Evolutionary conservation across 2,329 filamentous ascomycete genomes (phyloP), one percentile per base, ranked within the genome.

Genomic region (Helminthosporium solani): DNA sequence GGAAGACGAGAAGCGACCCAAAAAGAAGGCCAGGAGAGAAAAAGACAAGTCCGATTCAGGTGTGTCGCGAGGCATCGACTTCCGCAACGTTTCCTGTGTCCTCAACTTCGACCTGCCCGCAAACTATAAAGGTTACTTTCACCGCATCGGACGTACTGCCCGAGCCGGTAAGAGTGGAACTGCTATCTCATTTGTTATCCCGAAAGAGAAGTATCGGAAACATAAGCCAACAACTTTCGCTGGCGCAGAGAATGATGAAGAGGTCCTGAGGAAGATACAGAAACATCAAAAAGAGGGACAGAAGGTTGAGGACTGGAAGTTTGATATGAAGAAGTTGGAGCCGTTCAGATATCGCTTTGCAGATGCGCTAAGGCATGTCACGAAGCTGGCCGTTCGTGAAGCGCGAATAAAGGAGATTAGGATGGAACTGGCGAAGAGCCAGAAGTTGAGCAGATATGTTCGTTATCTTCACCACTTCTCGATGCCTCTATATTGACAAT

Each of bases 101-200:
- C 83, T 99, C 67, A 99, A 99, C 74, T 99, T 99, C 69, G 94
- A 99, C 70, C 84, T 99, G 14, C 94, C 94, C 1, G 83, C 84
- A 14, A 87, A 85, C 7, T 86, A 90, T 30, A 95, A 90, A 67
- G 95, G 90, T 7, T 99, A 99, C 71, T 95, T 88, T n/a, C 94
- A 99, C 72, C 86, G 94, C 43, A 95, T 99, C 61, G 94, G 94
- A 25, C 85, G 94, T 25, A 99, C 94, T 5, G 94, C 90, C 1
- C 83, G 94, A 50, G 94, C 91, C 2, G 92, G 91, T 9, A 89
- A 95, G 66, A 85, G 87, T 1, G 94, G 94, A 49, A 97, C 96
- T 81, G 90, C 94, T 0, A 79, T 99, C n/a, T 96, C 90, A 8
- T 96, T 99, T 69, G 88, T 95, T 41, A 81, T 99, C 2, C 92